These are phyloP conservation scores for Oidiodendron maius DNA, from an alignment of 495 filamentous ascomycete species.

Conservation along the genomic window DNA sequence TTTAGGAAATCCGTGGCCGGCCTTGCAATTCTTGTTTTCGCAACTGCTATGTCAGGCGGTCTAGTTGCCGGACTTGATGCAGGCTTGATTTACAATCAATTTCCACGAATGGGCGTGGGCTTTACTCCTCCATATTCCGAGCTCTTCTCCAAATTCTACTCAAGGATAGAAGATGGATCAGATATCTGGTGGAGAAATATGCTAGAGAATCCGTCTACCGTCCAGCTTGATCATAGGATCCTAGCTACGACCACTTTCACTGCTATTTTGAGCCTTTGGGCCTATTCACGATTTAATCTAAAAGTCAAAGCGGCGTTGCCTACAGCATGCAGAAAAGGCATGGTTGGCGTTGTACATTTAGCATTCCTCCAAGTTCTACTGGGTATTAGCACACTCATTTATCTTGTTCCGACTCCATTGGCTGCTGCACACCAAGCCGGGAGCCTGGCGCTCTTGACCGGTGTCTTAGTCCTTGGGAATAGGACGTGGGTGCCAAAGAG, in stretches of 20 bases:
- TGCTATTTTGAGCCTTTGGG: conserved; percentile 68
- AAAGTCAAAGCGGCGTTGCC: conserved; percentile 60
- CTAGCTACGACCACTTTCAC: conserved; percentile 86
- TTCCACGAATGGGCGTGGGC: conserved; percentile 87
- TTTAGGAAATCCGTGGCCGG: conserved; percentile 69
- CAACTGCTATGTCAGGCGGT: conserved; percentile 86
- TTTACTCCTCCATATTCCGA: conserved; percentile 75
- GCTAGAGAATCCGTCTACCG: conserved; percentile 91
- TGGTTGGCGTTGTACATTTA: conserved; percentile 77
- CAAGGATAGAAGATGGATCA: conserved; percentile 61
- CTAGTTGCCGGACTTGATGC: conserved; percentile 94
- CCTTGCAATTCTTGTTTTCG: conserved; percentile 75
- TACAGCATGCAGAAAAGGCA: conserved; percentile 56
- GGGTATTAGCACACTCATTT: conserved; percentile 84
- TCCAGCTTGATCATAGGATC: conserved; percentile 93
- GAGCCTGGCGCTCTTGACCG: conserved; percentile 76
- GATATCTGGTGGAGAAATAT: conserved; percentile 95
- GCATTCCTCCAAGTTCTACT: conserved; percentile 75
- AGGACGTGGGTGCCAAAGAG: conserved; percentile 44
- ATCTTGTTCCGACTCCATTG: conserved; percentile 82
- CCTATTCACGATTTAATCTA: conserved; percentile 62
- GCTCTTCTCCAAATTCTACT: conserved; percentile 82
- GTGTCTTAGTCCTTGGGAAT: conserved; percentile 67
- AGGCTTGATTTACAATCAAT: conserved; percentile 96
- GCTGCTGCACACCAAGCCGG: conserved; percentile 94